These are phyloP conservation scores for Mycena venus DNA, from an alignment of 768 basidiomycete species.

Conservation along the genomic window DNA sequence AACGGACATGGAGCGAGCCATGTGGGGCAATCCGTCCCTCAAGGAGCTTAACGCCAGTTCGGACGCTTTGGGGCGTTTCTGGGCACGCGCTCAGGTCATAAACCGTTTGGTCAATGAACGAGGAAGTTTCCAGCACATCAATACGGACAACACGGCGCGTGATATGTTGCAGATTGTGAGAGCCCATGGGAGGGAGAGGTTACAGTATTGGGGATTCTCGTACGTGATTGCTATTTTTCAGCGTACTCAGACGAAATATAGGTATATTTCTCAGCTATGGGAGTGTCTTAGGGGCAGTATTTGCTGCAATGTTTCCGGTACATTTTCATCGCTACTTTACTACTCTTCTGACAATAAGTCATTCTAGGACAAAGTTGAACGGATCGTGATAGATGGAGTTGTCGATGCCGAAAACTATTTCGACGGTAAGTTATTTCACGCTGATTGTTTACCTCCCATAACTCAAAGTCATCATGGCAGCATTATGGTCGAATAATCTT, in stretches of 20 bases:
- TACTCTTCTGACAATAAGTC: background rate
- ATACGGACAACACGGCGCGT: conserved; percentile 26
- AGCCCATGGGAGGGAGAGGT: conserved; percentile 25
- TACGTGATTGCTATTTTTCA: background rate
- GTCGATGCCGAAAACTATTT: conserved; percentile 42
- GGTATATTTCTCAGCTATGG: background rate
- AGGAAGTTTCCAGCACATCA: conserved; percentile 8
- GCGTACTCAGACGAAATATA: background rate
- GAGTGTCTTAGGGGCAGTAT: background rate
- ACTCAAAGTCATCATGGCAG: background rate
- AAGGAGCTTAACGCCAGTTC: conserved; percentile 1
- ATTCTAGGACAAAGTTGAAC: conserved; percentile 21
- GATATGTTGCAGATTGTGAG: conserved; percentile 31
- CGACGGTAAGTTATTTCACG: conserved; percentile 29
- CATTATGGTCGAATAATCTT: conserved; percentile 38
- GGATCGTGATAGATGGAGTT: conserved; percentile 35
- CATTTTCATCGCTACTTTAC: background rate
- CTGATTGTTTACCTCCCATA: background rate
- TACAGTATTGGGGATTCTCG: conserved; percentile 26
- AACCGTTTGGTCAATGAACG: background rate
- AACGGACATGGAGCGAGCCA: conserved; percentile 45
- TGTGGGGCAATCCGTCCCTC: background rate
- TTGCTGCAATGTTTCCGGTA: background rate
- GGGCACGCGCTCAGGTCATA: conserved; percentile 2
- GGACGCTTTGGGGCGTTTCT: conserved; percentile 5